Evolutionary conservation across 768 basidiomycete species (phyloP), one percentile per base, ranked within the genome.

Genomic region (Lactifluus pinguis): DNA sequence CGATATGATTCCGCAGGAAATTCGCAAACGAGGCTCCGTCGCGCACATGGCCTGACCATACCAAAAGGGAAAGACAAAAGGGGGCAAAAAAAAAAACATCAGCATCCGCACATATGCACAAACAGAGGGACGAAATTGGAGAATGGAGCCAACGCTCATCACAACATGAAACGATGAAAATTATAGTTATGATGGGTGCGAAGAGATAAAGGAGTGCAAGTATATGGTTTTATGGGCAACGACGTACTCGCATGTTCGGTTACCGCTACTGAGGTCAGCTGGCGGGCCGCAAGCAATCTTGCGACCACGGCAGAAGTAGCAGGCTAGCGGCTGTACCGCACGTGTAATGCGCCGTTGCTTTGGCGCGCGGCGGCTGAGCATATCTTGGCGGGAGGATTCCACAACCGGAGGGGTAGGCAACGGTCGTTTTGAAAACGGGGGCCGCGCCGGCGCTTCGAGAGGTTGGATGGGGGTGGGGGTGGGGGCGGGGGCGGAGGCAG

Each of bases 301-400:
- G 15, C 62, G 59, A n/a, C 62, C 52, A 11, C 62, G 62, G 51
- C 62, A 63, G 42, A 63, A 63, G 58, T 10, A 63, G 30, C 62
- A 63, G 1, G 62, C 62, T 30, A 63, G 53, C 34, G 58, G 62
- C 36, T 63, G 62, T 15, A 63, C 59, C 21, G 53, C 34, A 19
- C 59, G 59, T 25, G 59, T 50, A 32, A 32, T 6, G 53, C 59
- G 62, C 52, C 62, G 62, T 53, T 51, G 52, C n/a, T 62, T 62
- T 42, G 56, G 61, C 47, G 48, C 57, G 21, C 60, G 60, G 55
- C 55, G 60, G 25, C 44, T 55, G 44, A 53, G 39, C 4, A 1
- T n/a, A 4, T 53, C 60, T n/a, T 8, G 55, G 9, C n/a, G n/a
- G 5, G 38, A 15, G 2, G 29, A 14, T 13, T 48, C 45, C 14